Evolutionary conservation across 192 early-diverging fungal genomes (phyloP).

Genomic region (Irineochytrium annulatum): DNA sequence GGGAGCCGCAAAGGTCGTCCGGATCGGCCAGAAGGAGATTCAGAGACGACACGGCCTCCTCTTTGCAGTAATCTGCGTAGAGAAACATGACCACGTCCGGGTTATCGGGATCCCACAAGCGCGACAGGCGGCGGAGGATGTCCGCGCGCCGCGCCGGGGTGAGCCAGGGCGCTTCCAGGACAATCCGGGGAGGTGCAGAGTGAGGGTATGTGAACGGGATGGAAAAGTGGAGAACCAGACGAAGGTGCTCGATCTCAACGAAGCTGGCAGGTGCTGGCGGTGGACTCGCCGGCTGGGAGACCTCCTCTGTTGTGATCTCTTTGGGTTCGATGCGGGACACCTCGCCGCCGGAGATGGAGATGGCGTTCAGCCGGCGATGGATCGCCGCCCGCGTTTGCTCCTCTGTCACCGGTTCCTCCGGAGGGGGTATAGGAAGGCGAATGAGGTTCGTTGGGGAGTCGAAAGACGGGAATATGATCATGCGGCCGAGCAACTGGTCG

Average conservation of each 20-base stretch:
- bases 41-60: not conserved
- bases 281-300: no score
- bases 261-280: not conserved
- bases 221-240: constrained; percentile 4
- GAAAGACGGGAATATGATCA: no score
- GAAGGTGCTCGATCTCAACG: no score
- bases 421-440: no score
- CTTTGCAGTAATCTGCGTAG: not conserved
- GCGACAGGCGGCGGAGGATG: not conserved
- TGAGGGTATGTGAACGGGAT: constrained; percentile 7
- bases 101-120: not conserved
- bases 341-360: no score
- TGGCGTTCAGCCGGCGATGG: no score
- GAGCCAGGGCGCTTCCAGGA: constrained; percentile 7
- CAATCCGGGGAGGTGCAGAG: not conserved
- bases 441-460: no score
- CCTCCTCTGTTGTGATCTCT: no score
- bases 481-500: no score
- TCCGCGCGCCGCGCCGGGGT: not conserved
- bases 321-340: no score
- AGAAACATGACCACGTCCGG: constrained; percentile 6
- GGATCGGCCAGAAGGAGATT: not conserved
- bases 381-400: no score
- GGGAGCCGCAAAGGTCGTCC: not conserved
- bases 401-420: no score